A percentile compares a stretch with the other conserved stretches of the same genome.
These are phyloP conservation scores for Cladosporium sp. DNA, from an alignment of 2,329 filamentous ascomycete genomes.

Conservation along the genomic window DNA sequence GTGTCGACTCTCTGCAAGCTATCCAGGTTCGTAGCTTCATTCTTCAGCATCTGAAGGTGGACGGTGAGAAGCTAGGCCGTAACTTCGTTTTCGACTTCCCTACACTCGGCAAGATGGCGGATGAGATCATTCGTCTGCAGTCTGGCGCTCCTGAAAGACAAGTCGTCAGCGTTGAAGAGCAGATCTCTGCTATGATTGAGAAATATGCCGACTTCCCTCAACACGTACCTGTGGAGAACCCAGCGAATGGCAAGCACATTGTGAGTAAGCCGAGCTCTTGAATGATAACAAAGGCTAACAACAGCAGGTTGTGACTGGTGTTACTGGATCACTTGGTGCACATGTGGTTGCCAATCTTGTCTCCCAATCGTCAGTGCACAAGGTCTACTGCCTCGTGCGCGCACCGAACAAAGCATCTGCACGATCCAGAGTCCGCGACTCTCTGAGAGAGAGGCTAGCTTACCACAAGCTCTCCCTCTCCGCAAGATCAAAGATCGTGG, in stretches of 20 bases:
- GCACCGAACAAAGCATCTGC: conserved; percentile 40
- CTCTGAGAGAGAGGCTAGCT: conserved; percentile 40
- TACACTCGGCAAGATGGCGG: conserved; percentile 50
- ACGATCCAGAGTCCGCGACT: conserved; percentile 39
- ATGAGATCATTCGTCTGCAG: conserved; percentile 47
- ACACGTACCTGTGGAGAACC: conserved; percentile 26
- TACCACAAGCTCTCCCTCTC: conserved; percentile 34
- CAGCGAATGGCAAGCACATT: conserved; percentile 29
- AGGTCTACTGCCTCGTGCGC: conserved; percentile 49
- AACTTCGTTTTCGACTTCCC: conserved; percentile 63
- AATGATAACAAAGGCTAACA: not conserved
- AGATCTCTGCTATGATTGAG: conserved; percentile 49
- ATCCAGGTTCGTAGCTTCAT: conserved; percentile 58
- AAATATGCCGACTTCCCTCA: conserved; percentile 43
- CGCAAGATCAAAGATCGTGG: conserved; percentile 33
- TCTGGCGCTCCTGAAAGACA: conserved; percentile 38
- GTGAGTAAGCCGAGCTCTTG: conserved; percentile 25
- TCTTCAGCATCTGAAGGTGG: conserved; percentile 53
- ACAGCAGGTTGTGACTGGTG: conserved; percentile 38
- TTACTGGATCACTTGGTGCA: conserved; percentile 41
- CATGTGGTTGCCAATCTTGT: conserved; percentile 39
- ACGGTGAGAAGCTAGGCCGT: conserved; percentile 50
- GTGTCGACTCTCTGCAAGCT: conserved; percentile 62
- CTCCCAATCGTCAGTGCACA: conserved; percentile 29
- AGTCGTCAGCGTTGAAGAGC: conserved; percentile 39